Evolutionary conservation across 2,329 filamentous ascomycete species (phyloP).

Genomic region (Beauveria pseudobassiana): DNA sequence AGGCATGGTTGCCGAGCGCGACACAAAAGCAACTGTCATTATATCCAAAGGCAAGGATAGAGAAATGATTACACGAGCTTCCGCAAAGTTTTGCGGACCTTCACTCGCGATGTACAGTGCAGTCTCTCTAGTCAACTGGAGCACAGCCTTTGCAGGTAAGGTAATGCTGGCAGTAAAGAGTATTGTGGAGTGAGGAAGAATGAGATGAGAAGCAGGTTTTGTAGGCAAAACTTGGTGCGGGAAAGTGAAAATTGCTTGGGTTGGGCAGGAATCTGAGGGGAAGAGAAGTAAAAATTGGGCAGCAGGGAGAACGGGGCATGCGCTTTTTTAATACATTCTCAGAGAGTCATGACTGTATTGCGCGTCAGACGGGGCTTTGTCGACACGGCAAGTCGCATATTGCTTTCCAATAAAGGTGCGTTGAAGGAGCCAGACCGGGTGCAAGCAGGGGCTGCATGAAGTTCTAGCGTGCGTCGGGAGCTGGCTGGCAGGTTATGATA

Average conservation of each 20-base stretch:
- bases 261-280: conserved; percentile 27
- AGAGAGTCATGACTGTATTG: background rate
- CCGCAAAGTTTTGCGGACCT: conserved; percentile 7
- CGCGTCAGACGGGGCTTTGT: conserved; percentile 1
- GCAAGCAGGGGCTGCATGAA: conserved; percentile 8
- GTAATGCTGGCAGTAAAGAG: conserved; percentile 12
- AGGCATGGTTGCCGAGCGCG: conserved; percentile 44
- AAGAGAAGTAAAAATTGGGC: conserved; percentile 29
- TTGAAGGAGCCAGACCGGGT: conserved; percentile 2
- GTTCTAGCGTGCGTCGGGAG: conserved; percentile 1
- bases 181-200: conserved; percentile 12
- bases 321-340: conserved; percentile 30
- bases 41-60: conserved; percentile 30
- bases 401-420: conserved; percentile 8
- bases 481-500: conserved; percentile 6
- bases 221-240: conserved; percentile 14
- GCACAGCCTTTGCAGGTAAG: background rate
- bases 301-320: conserved; percentile 26
- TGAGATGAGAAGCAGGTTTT: conserved; percentile 11
- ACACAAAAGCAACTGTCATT: conserved; percentile 42
- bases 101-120: conserved; percentile 9
- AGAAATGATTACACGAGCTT: conserved; percentile 7
- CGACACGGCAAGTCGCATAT: conserved; percentile 7
- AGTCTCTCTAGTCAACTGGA: conserved; percentile 1
- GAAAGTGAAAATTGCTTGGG: conserved; percentile 14